These are phyloP conservation scores for Geotrichum siamense DNA, from an alignment of 1,139 yeast genomes.

Conservation along the genomic window DNA sequence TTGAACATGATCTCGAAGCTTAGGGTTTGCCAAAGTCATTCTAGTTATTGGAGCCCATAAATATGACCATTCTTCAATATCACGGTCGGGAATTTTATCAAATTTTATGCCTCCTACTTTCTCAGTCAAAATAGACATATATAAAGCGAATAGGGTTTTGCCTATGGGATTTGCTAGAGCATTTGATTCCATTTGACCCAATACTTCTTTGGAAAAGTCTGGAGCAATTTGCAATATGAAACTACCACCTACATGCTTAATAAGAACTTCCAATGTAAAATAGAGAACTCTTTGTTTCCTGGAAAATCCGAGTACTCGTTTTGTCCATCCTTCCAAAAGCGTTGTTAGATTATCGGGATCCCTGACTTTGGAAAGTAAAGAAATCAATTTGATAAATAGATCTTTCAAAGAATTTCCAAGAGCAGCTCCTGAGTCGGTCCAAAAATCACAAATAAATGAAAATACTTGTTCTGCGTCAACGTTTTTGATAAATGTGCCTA, in stretches of 20 bases:
- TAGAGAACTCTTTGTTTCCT: conserved; percentile 52
- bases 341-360: conserved; percentile 13
- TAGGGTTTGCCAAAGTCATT: conserved; percentile 32
- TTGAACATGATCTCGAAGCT: conserved; percentile 45
- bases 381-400: conserved; percentile 47
- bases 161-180: conserved; percentile 64
- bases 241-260: conserved; percentile 41
- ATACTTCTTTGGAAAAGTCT: conserved; percentile 40
- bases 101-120: conserved; percentile 31
- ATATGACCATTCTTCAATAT: conserved; percentile 42
- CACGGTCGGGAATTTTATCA: conserved; percentile 20
- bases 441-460: conserved; percentile 54
- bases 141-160: conserved; percentile 49
- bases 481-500: conserved; percentile 22
- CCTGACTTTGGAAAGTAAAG: conserved; percentile 30
- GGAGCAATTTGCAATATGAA: conserved; percentile 42
- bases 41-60: conserved; percentile 46
- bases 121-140: conserved; percentile 27
- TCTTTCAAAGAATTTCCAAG: conserved; percentile 60
- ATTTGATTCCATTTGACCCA: conserved; percentile 47
- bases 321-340: conserved; percentile 42
- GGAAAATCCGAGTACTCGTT: conserved; percentile 40
- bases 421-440: conserved; percentile 67
- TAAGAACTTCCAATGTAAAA: conserved; percentile 49
- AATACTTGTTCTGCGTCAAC: conserved; percentile 40